Percentiles rank a stretch among this genome's conserved stretches.
phyloP scores from a whole-genome alignment of 345 rosid species.

The Gossypium anomalum region DNA sequence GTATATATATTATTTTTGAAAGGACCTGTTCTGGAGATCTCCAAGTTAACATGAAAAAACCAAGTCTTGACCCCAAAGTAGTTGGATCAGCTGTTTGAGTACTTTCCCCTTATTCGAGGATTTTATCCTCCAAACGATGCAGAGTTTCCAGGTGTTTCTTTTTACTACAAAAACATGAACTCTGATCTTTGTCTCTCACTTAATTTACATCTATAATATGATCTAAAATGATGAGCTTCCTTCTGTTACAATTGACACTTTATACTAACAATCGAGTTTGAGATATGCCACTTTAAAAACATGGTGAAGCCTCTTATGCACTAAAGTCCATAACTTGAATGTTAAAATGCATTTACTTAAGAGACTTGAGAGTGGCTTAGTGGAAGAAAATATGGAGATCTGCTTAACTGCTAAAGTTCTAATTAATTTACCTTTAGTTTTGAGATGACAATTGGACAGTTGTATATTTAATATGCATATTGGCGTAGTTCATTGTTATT shows the following conservation, averaged over 20 bases:
- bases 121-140: background rate
- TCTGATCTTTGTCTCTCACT: background rate
- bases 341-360: background rate
- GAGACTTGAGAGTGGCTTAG: background rate
- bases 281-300: background rate
- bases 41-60: too few relatives aligned
- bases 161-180: background rate
- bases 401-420: background rate
- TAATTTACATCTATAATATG: background rate
- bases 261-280: background rate
- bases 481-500: constrained; percentile 5
- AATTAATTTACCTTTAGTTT: background rate
- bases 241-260: background rate
- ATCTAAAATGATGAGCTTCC: background rate
- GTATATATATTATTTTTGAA: too few relatives aligned
- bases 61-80: too few relatives aligned
- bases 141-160: background rate
- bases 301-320: background rate
- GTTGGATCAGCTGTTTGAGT: background rate
- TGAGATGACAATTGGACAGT: background rate
- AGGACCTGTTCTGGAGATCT: too few relatives aligned
- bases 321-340: background rate
- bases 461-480: background rate
- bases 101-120: background rate
- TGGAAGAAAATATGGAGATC: background rate